These are phyloP conservation scores for Schwanniomyces sp. DNA, from an alignment of 805 yeast species.

Conservation along the genomic window DNA sequence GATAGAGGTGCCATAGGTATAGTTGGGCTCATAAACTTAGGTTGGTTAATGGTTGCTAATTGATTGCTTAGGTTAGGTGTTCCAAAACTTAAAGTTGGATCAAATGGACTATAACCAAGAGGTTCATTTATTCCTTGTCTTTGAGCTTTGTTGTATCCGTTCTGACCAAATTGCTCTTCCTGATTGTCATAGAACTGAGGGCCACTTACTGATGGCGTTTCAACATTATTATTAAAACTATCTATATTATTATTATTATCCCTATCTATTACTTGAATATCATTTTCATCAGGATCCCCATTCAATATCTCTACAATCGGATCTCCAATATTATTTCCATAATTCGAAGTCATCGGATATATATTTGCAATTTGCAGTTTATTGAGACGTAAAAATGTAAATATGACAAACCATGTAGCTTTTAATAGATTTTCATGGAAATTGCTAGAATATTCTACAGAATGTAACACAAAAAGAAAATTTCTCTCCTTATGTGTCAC, in stretches of 20 bases:
- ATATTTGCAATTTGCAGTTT: conserved; percentile 2
- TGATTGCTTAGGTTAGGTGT: conserved; percentile 5
- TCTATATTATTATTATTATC: conserved; percentile 12
- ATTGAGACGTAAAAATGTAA: not conserved
- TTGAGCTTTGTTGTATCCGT: not conserved
- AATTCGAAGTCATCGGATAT: conserved; percentile 2
- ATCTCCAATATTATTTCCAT: conserved; percentile 8
- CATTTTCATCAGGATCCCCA: conserved; percentile 14
- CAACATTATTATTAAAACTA: conserved; percentile 4
- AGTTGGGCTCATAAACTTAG: conserved; percentile 9
- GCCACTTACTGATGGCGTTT: conserved; percentile 6
- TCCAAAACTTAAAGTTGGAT: not conserved
- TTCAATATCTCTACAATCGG: conserved; percentile 10
- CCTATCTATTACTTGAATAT: conserved; percentile 20
- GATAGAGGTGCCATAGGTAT: conserved; percentile 29
- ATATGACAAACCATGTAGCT: not conserved
- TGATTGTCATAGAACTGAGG: conserved; percentile 7
- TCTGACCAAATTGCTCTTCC: conserved; percentile 1
- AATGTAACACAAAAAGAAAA: not conserved
- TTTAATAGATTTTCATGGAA: conserved; percentile 4
- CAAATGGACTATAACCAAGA: conserved; percentile 1
- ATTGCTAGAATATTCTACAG: conserved; percentile 7
- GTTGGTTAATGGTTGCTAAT: conserved; percentile 8
- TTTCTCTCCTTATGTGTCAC: not conserved
- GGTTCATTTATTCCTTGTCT: not conserved